Percentiles rank a stretch among this genome's conserved stretches.
phyloP scores from a whole-genome alignment of 2,329 filamentous ascomycete genomes.

The Venturia carpophila region DNA sequence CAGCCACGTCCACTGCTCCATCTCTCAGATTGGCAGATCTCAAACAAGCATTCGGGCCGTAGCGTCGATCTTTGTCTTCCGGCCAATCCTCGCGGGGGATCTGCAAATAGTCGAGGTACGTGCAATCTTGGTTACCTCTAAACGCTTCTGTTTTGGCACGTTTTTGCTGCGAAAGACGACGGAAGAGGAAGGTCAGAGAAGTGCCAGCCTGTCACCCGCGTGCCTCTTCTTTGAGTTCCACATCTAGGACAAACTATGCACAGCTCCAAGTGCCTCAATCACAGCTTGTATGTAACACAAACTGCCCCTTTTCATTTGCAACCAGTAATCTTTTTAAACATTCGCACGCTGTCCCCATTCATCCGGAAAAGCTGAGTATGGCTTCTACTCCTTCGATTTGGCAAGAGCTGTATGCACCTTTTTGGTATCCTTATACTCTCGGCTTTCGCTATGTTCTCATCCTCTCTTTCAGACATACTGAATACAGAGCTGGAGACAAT shows the following conservation, averaged over 20 bases:
- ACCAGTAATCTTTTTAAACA: not conserved
- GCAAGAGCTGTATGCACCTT: not conserved
- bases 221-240: not conserved
- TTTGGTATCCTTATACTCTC: not conserved
- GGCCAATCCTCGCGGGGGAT: slow-evolving; percentile 6
- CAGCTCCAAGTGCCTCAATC: not conserved
- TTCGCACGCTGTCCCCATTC: not conserved
- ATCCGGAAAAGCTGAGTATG: no score
- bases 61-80: not conserved
- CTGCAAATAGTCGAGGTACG: not conserved
- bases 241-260: not conserved
- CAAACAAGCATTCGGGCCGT: slow-evolving; percentile 3
- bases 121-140: not conserved
- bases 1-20: not conserved
- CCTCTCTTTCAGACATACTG: no score
- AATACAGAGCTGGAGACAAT: not conserved
- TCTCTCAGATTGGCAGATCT: not conserved
- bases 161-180: not conserved
- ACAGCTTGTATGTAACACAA: not conserved
- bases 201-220: not conserved
- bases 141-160: not conserved
- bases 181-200: not conserved
- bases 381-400: not conserved
- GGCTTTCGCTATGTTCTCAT: not conserved
- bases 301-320: not conserved